A percentile compares a stretch with the other conserved stretches of the same genome.
Conservation (phyloP, 1,284 basidiomycete species). For the Rhodotorula mucilaginosa region DNA sequence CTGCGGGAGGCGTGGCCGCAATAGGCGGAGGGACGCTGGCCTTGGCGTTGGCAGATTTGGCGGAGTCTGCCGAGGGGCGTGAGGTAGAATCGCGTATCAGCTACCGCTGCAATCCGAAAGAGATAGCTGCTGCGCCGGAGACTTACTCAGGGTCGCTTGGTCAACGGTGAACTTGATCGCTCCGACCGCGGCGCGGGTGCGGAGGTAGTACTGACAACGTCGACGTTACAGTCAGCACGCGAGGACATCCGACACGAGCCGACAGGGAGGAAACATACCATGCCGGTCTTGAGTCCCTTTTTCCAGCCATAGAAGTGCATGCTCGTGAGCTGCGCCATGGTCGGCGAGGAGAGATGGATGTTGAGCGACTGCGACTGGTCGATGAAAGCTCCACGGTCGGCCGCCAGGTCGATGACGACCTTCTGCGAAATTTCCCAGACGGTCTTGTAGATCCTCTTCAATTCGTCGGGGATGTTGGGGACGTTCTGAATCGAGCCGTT, state of each 20-base stretch:
- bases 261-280: slow-evolving; percentile 56
- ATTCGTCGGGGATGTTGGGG: slow-evolving; percentile 75
- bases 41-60: slow-evolving; percentile 53
- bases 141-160: slow-evolving; percentile 44
- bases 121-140: not conserved
- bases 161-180: slow-evolving; percentile 99
- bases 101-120: not conserved
- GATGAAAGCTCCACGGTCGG: slow-evolving; percentile 97
- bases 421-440: slow-evolving; percentile 99
- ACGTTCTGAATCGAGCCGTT: slow-evolving; percentile 87
- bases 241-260: too few species aligned
- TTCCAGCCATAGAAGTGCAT: slow-evolving; percentile 99
- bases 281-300: slow-evolving; percentile 97
- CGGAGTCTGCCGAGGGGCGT: slow-evolving; percentile 55
- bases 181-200: slow-evolving; percentile 88
- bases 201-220: slow-evolving; percentile 64
- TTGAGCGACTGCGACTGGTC: slow-evolving; percentile 83
- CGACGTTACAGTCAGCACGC: not conserved
- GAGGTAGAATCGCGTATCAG: not conserved
- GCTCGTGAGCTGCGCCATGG: slow-evolving; percentile 88
- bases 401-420: slow-evolving; percentile 95
- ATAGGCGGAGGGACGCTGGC: slow-evolving; percentile 24
- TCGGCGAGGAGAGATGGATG: slow-evolving; percentile 88
- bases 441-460: slow-evolving; percentile 97
- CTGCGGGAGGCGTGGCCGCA: not conserved